Percentiles rank a stretch among this genome's conserved stretches.
These are phyloP conservation scores for Solidago caesia DNA, from an alignment of 129 eudicot species.

Conservation along the genomic window DNA sequence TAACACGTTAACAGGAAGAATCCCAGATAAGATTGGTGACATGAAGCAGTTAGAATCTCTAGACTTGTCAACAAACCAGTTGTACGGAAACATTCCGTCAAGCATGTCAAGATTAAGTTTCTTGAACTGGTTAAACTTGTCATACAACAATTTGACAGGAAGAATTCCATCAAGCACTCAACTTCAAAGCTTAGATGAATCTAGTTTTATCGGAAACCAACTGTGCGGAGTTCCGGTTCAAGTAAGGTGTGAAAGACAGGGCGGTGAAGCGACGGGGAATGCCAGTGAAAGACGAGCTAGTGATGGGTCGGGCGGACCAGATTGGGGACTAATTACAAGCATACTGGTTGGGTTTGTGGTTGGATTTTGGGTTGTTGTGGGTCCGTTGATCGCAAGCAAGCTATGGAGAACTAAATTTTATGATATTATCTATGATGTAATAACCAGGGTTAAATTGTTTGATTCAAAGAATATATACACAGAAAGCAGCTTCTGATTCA, in stretches of 20 bases:
- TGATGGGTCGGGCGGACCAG: constrained; percentile 5
- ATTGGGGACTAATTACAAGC: constrained; percentile 28
- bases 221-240: constrained; percentile 40
- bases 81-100: constrained; percentile 29
- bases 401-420: constrained; percentile 31
- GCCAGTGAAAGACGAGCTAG: neutral
- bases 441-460: constrained; percentile 16
- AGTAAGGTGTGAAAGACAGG: neutral
- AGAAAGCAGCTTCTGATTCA: no score
- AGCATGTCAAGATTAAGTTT: constrained; percentile 20
- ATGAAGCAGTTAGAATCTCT: constrained; percentile 27
- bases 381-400: constrained; percentile 28
- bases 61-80: constrained; percentile 29
- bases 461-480: neutral
- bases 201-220: constrained; percentile 20
- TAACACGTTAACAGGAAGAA: constrained; percentile 29
- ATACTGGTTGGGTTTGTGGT: constrained; percentile 21
- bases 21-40: constrained; percentile 30
- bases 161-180: constrained; percentile 39
- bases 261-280: neutral
- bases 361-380: constrained; percentile 33
- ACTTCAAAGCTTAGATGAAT: constrained; percentile 30
- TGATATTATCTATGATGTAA: constrained; percentile 1
- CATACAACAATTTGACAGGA: constrained; percentile 35
- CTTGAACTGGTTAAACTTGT: constrained; percentile 28